A percentile compares a stretch with the other conserved stretches of the same genome.
These are phyloP conservation scores for Suillus decipiens DNA, from an alignment of 768 basidiomycete genomes.

Conservation along the genomic window DNA sequence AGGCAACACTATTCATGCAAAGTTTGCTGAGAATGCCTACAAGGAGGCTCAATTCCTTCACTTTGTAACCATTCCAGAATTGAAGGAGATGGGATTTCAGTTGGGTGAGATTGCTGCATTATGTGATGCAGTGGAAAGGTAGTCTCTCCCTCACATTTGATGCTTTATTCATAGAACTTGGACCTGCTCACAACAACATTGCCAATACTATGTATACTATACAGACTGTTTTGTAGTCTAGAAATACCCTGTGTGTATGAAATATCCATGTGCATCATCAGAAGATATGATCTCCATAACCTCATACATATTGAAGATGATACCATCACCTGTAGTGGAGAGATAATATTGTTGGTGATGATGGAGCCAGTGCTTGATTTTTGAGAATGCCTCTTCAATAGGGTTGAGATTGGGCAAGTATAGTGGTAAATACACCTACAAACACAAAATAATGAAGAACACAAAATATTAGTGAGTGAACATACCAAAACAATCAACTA, in stretches of 20 bases:
- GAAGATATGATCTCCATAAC: conserved; percentile 29
- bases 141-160: not conserved
- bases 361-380: conserved; percentile 34
- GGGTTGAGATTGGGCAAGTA: conserved; percentile 44
- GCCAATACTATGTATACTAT: not conserved
- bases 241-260: conserved; percentile 36
- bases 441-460: not conserved
- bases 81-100: not conserved
- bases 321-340: conserved; percentile 10
- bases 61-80: not conserved
- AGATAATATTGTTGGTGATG: conserved; percentile 19
- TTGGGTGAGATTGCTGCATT: not conserved
- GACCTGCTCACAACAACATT: not conserved
- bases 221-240: conserved; percentile 3
- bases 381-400: conserved; percentile 41
- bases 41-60: not conserved
- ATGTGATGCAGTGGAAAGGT: not conserved
- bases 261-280: conserved; percentile 32
- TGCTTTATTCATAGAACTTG: not conserved
- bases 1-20: not conserved
- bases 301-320: conserved; percentile 31
- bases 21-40: not conserved
- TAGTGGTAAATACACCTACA: conserved; percentile 36
- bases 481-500: conserved; percentile 17
- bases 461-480: not conserved